A percentile compares a stretch with the other conserved stretches of the same genome.
phyloP scores from a whole-genome alignment of 179 eudicot species.

The Beta corolliflora region DNA sequence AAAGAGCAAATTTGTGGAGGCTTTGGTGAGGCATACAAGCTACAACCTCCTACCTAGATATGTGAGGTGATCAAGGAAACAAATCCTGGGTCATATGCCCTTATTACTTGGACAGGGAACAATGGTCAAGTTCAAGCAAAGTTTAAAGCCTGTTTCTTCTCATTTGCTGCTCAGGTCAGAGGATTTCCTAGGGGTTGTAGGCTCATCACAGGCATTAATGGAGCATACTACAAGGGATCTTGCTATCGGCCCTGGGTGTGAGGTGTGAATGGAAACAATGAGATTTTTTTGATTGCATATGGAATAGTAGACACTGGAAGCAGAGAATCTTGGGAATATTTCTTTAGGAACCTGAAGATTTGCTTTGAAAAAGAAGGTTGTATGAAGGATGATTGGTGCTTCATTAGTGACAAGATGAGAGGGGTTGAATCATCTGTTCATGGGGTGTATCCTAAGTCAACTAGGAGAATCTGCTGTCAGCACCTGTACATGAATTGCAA shows the following conservation, averaged over 20 bases:
- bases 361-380: neutral
- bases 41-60: neutral
- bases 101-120: neutral
- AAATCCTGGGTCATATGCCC: neutral
- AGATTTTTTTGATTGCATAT: neutral
- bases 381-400: neutral
- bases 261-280: neutral
- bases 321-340: neutral
- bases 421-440: neutral
- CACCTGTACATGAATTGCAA: neutral
- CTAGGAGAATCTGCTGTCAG: neutral
- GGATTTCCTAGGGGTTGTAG: neutral
- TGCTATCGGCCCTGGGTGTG: neutral
- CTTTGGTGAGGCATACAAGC: neutral
- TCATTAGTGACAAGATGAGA: neutral
- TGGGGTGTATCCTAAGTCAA: neutral
- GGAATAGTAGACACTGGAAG: neutral
- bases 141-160: too few relatives aligned
- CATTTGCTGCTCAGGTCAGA: too few relatives aligned
- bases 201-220: neutral
- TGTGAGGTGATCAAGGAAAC: neutral
- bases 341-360: neutral
- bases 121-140: too few relatives aligned
- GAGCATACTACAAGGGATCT: neutral
- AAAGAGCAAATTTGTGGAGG: neutral